phyloP scores from a whole-genome alignment of 2,329 filamentous ascomycete genomes.

The Ophiocordyceps sinensis region DNA sequence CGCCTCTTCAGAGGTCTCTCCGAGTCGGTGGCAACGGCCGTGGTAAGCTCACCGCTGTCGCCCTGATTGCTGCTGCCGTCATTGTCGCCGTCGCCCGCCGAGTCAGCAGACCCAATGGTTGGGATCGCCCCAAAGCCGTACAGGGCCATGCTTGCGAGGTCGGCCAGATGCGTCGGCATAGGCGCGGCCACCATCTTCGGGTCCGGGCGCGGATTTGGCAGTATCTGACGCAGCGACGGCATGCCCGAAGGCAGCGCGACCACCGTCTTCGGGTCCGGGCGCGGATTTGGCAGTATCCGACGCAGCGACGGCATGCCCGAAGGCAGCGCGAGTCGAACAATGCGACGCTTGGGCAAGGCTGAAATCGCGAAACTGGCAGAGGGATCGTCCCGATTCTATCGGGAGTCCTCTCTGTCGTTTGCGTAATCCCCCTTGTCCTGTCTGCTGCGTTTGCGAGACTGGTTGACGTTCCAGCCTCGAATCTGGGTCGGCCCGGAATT shows the following conservation, averaged over 20 bases:
- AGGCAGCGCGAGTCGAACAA: constrained; percentile 1
- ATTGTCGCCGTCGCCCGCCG: neutral
- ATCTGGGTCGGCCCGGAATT: constrained; percentile 41
- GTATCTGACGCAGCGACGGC: constrained; percentile 2
- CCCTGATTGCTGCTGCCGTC: neutral
- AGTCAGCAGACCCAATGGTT: constrained; percentile 3
- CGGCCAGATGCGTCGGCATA: constrained; percentile 1
- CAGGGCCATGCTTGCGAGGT: constrained; percentile 3
- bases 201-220: constrained; percentile 1
- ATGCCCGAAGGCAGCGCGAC: constrained; percentile 1
- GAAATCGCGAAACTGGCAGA: constrained; percentile 7
- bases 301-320: constrained; percentile 3
- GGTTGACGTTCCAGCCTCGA: constrained; percentile 39
- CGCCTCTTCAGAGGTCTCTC: constrained; percentile 2
- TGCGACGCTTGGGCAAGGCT: neutral
- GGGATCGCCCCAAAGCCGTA: constrained; percentile 8
- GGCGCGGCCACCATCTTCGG: constrained; percentile 6
- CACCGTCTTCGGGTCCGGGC: no score
- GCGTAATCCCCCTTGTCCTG: constrained; percentile 16
- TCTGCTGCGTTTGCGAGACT: constrained; percentile 22
- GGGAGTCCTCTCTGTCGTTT: constrained; percentile 22
- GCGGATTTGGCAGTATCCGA: neutral
- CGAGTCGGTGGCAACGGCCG: neutral
- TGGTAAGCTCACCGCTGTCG: neutral
- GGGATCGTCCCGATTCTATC: constrained; percentile 18